Conservation (phyloP, 768 basidiomycete species). For the Xerocomellus dryophilus region DNA sequence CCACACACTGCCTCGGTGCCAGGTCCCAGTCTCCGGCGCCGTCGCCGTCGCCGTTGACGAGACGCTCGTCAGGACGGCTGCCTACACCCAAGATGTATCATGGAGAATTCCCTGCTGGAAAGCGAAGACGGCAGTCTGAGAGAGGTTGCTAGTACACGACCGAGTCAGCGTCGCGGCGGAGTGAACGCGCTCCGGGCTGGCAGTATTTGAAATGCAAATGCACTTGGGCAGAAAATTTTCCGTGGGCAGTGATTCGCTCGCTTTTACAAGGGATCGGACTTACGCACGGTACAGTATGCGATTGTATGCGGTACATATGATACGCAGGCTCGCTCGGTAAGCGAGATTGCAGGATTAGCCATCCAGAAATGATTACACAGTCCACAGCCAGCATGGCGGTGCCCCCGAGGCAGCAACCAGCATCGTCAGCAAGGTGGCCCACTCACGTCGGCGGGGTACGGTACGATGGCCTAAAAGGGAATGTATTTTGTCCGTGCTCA, state of each 20-base stretch:
- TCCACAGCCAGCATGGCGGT: not conserved
- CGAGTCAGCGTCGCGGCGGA: too few species aligned
- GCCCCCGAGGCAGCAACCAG: not conserved
- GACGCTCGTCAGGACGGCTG: constrained; percentile 39
- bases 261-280: too few species aligned
- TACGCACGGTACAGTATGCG: too few species aligned
- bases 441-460: too few species aligned
- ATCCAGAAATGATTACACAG: not conserved
- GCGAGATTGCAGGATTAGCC: not conserved
- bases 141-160: constrained; percentile 25
- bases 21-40: constrained; percentile 56
- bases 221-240: not conserved
- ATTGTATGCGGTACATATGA: not conserved
- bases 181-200: too few species aligned
- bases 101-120: constrained; percentile 44
- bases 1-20: constrained; percentile 2
- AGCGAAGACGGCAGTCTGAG: constrained; percentile 51
- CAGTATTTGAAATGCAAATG: not conserved
- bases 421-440: too few species aligned
- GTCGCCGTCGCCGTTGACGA: constrained; percentile 38
- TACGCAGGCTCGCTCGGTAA: not conserved
- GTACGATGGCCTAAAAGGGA: constrained; percentile 1
- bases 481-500: constrained; percentile 4
- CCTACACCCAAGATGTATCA: constrained; percentile 12
- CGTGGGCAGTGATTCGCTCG: not conserved